phyloP scores from a whole-genome alignment of 1,284 basidiomycete species.

The Athelia sp. region DNA sequence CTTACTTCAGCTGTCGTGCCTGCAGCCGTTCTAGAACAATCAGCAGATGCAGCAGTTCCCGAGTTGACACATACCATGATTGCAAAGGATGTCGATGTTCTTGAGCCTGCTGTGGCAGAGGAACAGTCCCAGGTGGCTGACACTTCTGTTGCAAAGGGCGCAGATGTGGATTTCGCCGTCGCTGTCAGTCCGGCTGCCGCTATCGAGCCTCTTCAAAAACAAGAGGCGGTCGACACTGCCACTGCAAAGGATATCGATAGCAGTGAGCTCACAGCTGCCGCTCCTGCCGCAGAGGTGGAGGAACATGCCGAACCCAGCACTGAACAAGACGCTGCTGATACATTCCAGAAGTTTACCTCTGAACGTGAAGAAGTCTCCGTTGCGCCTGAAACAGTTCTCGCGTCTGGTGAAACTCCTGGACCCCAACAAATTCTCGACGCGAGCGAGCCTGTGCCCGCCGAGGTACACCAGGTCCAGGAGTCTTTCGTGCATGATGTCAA shows the following conservation, averaged over 20 bases:
- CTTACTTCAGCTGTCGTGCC: background rate
- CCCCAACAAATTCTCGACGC: constrained; percentile 27
- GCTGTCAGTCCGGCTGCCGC: too few relatives aligned
- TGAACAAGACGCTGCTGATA: too few relatives aligned
- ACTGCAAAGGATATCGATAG: background rate
- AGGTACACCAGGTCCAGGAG: background rate
- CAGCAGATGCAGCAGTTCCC: background rate
- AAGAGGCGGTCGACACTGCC: background rate
- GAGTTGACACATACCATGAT: background rate
- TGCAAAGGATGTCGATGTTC: background rate
- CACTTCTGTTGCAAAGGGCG: too few relatives aligned
- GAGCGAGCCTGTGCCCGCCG: constrained; percentile 14
- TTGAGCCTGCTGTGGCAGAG: constrained; percentile 1
- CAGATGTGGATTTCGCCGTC: too few relatives aligned
- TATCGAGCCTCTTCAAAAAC: background rate
- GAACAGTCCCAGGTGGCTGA: too few relatives aligned
- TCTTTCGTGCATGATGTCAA: background rate
- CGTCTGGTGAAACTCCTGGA: constrained; percentile 32
- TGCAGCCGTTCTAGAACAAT: background rate
- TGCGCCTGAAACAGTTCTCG: constrained; percentile 28
- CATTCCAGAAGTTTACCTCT: background rate
- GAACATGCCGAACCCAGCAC: too few relatives aligned
- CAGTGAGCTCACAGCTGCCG: background rate
- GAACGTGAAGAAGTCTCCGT: constrained; percentile 13
- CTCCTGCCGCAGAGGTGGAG: background rate